Percentiles rank a stretch among this genome's conserved stretches.
phyloP scores from a whole-genome alignment of 1,284 basidiomycete genomes.

The Ceratobasidium sp. region DNA sequence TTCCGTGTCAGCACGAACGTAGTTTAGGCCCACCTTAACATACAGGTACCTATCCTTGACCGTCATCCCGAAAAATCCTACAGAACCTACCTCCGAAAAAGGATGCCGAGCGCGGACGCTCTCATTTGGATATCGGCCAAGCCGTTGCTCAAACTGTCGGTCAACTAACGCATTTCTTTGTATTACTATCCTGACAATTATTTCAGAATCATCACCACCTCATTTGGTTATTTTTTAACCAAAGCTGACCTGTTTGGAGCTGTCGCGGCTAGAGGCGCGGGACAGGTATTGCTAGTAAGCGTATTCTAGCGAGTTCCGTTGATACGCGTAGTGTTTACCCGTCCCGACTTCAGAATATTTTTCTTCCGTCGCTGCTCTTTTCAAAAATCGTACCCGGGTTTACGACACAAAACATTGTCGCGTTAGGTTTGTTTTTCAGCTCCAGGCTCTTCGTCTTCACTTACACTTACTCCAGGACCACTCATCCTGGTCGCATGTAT shows the following conservation, averaged over 20 bases:
- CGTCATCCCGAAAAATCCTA: neutral
- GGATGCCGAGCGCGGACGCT: conserved; percentile 52
- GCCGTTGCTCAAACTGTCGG: conserved; percentile 69
- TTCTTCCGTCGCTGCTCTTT: conserved; percentile 76
- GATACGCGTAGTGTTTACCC: neutral
- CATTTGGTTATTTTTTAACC: conserved; percentile 67
- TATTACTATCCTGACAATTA: conserved; percentile 16
- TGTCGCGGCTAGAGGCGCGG: conserved; percentile 66
- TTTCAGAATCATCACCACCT: conserved; percentile 63
- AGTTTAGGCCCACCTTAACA: neutral
- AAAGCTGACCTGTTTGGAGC: conserved; percentile 69
- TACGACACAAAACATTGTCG: conserved; percentile 67
- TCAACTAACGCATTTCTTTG: conserved; percentile 22
- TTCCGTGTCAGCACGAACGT: neutral
- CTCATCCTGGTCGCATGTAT: conserved; percentile 64
- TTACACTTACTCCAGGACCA: conserved; percentile 57
- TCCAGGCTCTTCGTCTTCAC: conserved; percentile 46
- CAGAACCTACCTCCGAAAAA: neutral
- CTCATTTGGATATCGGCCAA: conserved; percentile 68
- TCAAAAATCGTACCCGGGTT: conserved; percentile 82
- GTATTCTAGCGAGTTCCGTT: conserved; percentile 11
- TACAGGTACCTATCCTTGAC: conserved; percentile 1
- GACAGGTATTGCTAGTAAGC: conserved; percentile 66
- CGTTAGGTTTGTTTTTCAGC: conserved; percentile 62
- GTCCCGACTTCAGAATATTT: conserved; percentile 64